Conservation (phyloP, 2,329 filamentous ascomycete genomes). For the Penicillium sp. region DNA sequence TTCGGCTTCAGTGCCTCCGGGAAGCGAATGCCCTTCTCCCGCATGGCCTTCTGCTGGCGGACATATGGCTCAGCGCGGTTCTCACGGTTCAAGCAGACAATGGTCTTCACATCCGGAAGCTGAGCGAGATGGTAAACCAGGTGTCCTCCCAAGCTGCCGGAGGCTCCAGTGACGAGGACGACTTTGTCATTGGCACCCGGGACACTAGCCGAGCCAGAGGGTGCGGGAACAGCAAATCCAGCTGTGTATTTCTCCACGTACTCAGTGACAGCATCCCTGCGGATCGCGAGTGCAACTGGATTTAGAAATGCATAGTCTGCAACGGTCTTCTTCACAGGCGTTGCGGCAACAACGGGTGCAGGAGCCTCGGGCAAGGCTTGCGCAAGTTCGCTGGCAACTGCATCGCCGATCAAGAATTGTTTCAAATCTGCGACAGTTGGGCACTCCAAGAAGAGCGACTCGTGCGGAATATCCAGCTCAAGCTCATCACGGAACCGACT, state of each 20-base stretch:
- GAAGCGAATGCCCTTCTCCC: not conserved
- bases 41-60: not conserved
- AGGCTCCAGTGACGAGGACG: constrained; percentile 43
- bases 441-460: constrained; percentile 1
- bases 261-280: not conserved
- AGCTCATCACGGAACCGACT: constrained; percentile 17
- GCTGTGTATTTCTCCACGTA: not conserved
- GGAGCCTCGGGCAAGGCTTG: not conserved
- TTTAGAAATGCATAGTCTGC: not conserved
- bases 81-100: constrained; percentile 53
- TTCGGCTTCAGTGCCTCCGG: constrained; percentile 30
- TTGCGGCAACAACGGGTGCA: not conserved
- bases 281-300: not conserved
- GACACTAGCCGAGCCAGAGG: too few species aligned
- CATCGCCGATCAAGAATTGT: not conserved
- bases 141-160: constrained; percentile 45
- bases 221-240: not conserved
- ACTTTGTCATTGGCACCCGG: not conserved
- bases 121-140: constrained; percentile 40
- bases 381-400: not conserved
- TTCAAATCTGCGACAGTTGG: constrained; percentile 4
- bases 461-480: not conserved
- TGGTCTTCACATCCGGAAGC: constrained; percentile 30
- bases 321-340: not conserved
- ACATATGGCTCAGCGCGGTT: not conserved